Evolutionary conservation across 2,329 filamentous ascomycete species (phyloP).

Genomic region (Colletotrichum nymphaeae): DNA sequence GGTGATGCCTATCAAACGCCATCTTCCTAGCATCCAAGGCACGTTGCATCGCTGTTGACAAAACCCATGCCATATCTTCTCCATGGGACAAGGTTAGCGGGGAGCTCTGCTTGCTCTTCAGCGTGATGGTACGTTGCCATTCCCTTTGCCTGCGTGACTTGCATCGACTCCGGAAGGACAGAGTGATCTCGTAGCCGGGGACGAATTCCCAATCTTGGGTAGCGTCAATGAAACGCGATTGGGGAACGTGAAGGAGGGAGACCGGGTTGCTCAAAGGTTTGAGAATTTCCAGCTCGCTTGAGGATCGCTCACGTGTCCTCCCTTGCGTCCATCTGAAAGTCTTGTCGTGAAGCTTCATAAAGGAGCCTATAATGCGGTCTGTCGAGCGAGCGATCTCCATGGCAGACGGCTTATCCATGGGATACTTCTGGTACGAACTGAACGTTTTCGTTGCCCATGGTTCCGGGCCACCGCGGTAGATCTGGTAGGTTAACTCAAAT

Average conservation of each 20-base stretch:
- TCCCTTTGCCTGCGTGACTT: slow-evolving; percentile 46
- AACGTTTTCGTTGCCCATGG: slow-evolving; percentile 58
- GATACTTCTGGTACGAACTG: slow-evolving; percentile 62
- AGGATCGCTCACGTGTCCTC: slow-evolving; percentile 51
- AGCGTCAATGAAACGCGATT: slow-evolving; percentile 55
- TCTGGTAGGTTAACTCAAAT: slow-evolving; percentile 61
- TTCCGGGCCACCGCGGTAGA: slow-evolving; percentile 51
- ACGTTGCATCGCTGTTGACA: slow-evolving; percentile 54
- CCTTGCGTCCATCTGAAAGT: slow-evolving; percentile 60
- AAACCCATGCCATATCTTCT: slow-evolving; percentile 60
- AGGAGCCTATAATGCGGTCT: slow-evolving; percentile 63
- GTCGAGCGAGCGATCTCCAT: slow-evolving; percentile 60
- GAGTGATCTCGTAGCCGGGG: slow-evolving; percentile 61
- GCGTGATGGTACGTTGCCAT: slow-evolving; percentile 53
- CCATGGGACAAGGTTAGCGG: slow-evolving; percentile 59
- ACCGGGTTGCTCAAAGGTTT: slow-evolving; percentile 56
- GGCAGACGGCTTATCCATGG: slow-evolving; percentile 55
- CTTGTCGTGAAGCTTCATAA: slow-evolving; percentile 61
- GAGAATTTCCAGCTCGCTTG: slow-evolving; percentile 50
- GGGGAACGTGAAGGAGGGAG: slow-evolving; percentile 59
- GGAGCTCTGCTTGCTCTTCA: slow-evolving; percentile 60
- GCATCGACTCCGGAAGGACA: slow-evolving; percentile 57
- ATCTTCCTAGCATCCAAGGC: slow-evolving; percentile 53
- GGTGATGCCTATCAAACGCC: slow-evolving; percentile 53
- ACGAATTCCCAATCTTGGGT: slow-evolving; percentile 57